Percentiles rank a stretch among this genome's conserved stretches.
Conservation (phyloP, 768 basidiomycete species). For the Strobilomyces echinocephalus region DNA sequence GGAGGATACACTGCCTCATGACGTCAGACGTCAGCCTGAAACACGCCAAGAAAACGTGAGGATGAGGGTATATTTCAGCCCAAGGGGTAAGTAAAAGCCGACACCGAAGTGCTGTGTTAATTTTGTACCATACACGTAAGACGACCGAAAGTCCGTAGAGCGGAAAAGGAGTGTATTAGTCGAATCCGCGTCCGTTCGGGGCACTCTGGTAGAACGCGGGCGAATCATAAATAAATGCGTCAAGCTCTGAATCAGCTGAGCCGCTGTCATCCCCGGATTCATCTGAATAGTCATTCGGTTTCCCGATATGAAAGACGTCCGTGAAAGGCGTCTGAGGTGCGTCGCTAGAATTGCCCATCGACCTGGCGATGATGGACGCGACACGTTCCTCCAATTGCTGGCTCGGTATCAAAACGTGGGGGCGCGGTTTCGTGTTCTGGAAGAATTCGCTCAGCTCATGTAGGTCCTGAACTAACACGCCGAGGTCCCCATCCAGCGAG, state of each 20-base stretch:
- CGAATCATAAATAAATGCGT: conserved; percentile 63
- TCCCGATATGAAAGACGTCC: conserved; percentile 65
- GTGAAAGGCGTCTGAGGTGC: conserved; percentile 75
- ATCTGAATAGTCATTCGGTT: conserved; percentile 33
- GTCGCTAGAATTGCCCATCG: conserved; percentile 50
- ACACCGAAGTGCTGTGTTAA: neutral
- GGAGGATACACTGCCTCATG: conserved; percentile 4
- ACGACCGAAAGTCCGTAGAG: neutral
- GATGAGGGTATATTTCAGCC: neutral
- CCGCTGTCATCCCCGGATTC: conserved; percentile 45
- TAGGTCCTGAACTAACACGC: conserved; percentile 72
- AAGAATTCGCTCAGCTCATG: conserved; percentile 75
- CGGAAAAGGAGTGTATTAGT: conserved; percentile 6
- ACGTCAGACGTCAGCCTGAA: conserved; percentile 16
- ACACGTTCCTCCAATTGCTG: conserved; percentile 70
- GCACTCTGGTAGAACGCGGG: conserved; percentile 41
- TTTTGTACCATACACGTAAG: conserved; percentile 2
- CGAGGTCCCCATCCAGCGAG: conserved; percentile 58
- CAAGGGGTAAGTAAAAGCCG: conserved; percentile 1
- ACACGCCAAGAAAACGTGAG: conserved; percentile 16
- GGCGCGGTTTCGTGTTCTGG: conserved; percentile 40
- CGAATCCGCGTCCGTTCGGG: conserved; percentile 37
- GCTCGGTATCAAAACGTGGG: conserved; percentile 43
- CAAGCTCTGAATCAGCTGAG: conserved; percentile 33
- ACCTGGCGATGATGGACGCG: conserved; percentile 78